A percentile compares a stretch with the other conserved stretches of the same genome.
phyloP scores from a whole-genome alignment of 2,329 filamentous ascomycete genomes.

The Curvularia sp. region DNA sequence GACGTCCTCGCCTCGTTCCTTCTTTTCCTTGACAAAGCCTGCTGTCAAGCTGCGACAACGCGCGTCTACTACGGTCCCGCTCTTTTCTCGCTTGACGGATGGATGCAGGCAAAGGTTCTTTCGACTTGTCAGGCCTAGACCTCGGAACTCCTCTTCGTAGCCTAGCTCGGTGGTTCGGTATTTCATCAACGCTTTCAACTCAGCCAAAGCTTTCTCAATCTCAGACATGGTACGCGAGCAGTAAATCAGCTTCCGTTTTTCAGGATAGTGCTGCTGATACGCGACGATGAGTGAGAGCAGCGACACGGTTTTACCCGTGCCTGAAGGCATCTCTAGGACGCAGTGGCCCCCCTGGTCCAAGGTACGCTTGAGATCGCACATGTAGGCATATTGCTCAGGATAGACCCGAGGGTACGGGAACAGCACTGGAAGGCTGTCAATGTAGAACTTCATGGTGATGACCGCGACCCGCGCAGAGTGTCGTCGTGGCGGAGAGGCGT shows the following conservation, averaged over 20 bases:
- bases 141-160: constrained; percentile 88
- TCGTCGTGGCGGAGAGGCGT: constrained; percentile 29
- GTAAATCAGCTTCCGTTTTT: constrained; percentile 95
- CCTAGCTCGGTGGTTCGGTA: constrained; percentile 91
- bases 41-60: constrained; percentile 93
- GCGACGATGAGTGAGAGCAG: constrained; percentile 93
- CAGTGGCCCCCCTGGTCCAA: constrained; percentile 95
- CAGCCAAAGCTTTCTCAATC: constrained; percentile 95
- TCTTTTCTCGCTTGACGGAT: constrained; percentile 95
- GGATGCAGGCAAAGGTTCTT: constrained; percentile 98
- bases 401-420: constrained; percentile 80
- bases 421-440: constrained; percentile 74
- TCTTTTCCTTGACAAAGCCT: constrained; percentile 97
- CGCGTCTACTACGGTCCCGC: constrained; percentile 91
- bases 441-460: constrained; percentile 76
- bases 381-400: constrained; percentile 68
- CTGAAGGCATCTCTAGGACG: constrained; percentile 98
- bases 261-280: constrained; percentile 92
- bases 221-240: constrained; percentile 99
- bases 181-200: constrained; percentile 92
- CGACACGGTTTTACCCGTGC: constrained; percentile 96
- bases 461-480: constrained; percentile 27
- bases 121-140: constrained; percentile 89
- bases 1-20: constrained; percentile 91
- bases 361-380: constrained; percentile 86